These are phyloP conservation scores for Wickerhamomyces xylosicus DNA, from an alignment of 805 yeast genomes.

Conservation along the genomic window DNA sequence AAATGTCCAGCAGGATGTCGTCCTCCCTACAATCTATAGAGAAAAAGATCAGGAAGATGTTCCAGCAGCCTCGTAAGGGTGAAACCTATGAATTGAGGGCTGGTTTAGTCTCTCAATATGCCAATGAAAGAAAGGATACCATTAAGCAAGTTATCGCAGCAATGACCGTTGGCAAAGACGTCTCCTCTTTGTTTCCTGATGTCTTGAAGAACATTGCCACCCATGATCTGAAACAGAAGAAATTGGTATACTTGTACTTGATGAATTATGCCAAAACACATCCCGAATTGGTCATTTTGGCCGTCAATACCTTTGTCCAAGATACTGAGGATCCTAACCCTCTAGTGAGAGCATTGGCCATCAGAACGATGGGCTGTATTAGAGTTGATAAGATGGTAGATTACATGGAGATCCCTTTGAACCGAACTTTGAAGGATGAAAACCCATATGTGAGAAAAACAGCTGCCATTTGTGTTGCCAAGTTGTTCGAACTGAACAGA, in stretches of 20 bases:
- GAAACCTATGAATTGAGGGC: conserved; percentile 86
- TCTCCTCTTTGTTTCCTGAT: conserved; percentile 89
- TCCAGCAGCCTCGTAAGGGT: conserved; percentile 51
- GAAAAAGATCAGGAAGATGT: conserved; percentile 41
- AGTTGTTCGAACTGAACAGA: conserved; percentile 78
- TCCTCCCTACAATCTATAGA: conserved; percentile 29
- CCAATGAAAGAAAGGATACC: conserved; percentile 91
- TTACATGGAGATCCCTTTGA: conserved; percentile 84
- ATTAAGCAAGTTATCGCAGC: conserved; percentile 95
- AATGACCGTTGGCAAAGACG: conserved; percentile 97
- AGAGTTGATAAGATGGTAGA: conserved; percentile 93
- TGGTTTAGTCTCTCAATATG: conserved; percentile 91
- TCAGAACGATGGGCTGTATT: conserved; percentile 97
- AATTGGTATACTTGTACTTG: conserved; percentile 83
- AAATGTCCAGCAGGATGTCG: not conserved
- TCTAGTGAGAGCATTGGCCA: conserved; percentile 88
- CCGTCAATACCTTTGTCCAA: conserved; percentile 91
- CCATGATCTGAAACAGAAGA: conserved; percentile 92
- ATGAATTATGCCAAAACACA: conserved; percentile 97
- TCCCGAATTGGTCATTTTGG: conserved; percentile 91
- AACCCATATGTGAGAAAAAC: conserved; percentile 97
- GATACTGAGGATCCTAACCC: conserved; percentile 98
- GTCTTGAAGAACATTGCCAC: conserved; percentile 95
- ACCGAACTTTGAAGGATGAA: conserved; percentile 78
- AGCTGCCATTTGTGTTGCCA: conserved; percentile 95